Evolutionary conservation across 2,329 filamentous ascomycete genomes (phyloP).

Genomic region (Fusarium sp.): DNA sequence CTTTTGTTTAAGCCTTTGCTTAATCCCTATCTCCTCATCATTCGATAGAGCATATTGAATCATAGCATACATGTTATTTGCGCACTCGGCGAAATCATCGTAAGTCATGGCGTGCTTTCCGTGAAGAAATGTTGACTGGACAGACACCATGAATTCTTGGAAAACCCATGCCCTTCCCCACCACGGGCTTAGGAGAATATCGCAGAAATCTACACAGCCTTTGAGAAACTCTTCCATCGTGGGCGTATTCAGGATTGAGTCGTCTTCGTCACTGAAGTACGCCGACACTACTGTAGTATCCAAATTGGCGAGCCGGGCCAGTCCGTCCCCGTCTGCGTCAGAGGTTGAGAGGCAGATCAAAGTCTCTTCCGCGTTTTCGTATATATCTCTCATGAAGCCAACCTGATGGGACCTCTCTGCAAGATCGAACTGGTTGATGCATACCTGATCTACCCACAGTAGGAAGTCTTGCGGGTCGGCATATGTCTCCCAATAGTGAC

Average conservation of each 20-base stretch:
- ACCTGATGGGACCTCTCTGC: constrained; percentile 23
- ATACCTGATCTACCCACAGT: constrained; percentile 22
- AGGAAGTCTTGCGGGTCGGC: not conserved
- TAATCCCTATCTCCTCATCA: no score
- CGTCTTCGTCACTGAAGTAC: no score
- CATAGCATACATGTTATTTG: no score
- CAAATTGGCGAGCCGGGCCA: not conserved
- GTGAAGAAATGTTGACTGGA: not conserved
- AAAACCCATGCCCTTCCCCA: constrained; percentile 23
- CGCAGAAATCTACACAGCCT: rapidly evolving
- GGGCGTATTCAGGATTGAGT: not conserved
- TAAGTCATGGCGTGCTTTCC: rapidly evolving
- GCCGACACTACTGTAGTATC: no score
- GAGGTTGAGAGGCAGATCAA: constrained; percentile 2
- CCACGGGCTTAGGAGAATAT: not conserved
- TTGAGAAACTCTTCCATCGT: not conserved
- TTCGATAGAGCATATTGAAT: no score
- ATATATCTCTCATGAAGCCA: constrained; percentile 19
- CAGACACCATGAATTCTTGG: constrained; percentile 15
- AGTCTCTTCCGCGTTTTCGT: not conserved
- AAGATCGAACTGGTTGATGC: constrained; percentile 17
- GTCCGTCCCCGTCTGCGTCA: rapidly evolving
- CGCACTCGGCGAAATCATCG: rapidly evolving
- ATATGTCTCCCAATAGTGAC: not conserved
- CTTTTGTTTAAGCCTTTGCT: not conserved